Base-by-base conservation (phyloP, 2,329 filamentous ascomycete species). In the Aspergillus fumigatiaffinis region DNA sequence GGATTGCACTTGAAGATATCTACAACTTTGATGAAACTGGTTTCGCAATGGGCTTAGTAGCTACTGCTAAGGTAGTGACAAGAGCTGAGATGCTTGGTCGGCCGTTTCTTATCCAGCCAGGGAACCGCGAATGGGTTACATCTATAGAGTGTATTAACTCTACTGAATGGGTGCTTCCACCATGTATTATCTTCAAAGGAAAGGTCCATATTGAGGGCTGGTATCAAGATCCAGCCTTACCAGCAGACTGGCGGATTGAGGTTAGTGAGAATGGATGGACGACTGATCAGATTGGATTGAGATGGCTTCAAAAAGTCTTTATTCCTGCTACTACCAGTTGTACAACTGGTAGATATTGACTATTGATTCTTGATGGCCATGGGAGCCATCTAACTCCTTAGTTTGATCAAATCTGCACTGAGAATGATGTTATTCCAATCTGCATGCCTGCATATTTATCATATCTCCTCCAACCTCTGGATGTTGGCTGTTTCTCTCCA, bases 281-380 rank as follows among this genome's bases (percentile, higher is more conserved):
- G 5, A 71, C 59, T 52, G 69, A 76, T 63, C 25, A 72, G 56
- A 67, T 71, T 50, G 66, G 68, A 29, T 57, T 77, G 48, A 49
- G 60, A 23, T 77, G 60, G 74, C 60, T 76, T 41, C 35, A 73
- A 64, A 61, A 75, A 20, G 2, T 51, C 64, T 76, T 77, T 63
- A 62, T 73, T 56, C 59, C 63, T 54, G 72, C 63, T 58, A 67
- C 60, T 53, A 48, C 23, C 23, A 23, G 32, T 23, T 59, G 58
- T 35, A 59, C 38, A 55, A 63, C 62, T 29, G 66, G 73, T 7
- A 49, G 12, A 52, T 71, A 73, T 64, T 59, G 65, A 26, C 63
- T 78, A 4, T 63, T 79, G 4, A 67, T 79, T 55, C 60, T 78
- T 35, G 69, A 78, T 64, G 63, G 72, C 50, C 61, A 78, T 66